Percentiles rank a stretch among this genome's conserved stretches.
Evolutionary conservation across 768 basidiomycete species (phyloP).

Genomic region (Boletus barrowsii): DNA sequence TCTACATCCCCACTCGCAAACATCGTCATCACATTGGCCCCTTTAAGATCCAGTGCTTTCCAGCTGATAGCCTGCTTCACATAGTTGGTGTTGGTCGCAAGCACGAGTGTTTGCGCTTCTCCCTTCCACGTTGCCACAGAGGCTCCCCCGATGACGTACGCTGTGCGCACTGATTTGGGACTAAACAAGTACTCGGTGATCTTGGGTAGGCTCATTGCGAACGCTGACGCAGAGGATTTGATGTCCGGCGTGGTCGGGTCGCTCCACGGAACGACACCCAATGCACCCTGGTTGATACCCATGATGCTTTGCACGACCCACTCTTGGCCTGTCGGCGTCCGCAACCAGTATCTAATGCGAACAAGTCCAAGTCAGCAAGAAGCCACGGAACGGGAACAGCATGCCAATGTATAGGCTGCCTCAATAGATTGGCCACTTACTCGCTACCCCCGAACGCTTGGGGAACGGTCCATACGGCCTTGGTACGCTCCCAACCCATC

Average conservation of each 20-base stretch:
- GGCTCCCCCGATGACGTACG: conserved; percentile 38
- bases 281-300: conserved; percentile 67
- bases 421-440: conserved; percentile 24
- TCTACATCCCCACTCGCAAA: conserved; percentile 19
- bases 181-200: conserved; percentile 48
- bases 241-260: conserved; percentile 54
- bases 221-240: conserved; percentile 40
- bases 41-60: conserved; percentile 25
- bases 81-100: conserved; percentile 52
- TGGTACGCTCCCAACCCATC: conserved; percentile 65
- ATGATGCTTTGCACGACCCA: conserved; percentile 64
- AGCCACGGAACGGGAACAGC: too few species aligned
- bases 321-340: conserved; percentile 65
- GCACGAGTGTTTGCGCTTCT: conserved; percentile 40
- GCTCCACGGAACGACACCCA: conserved; percentile 50
- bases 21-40: neutral
- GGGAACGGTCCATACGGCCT: conserved; percentile 77
- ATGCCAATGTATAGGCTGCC: too few species aligned
- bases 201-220: conserved; percentile 43
- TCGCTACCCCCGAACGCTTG: conserved; percentile 52
- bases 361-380: too few species aligned
- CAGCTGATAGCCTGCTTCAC: conserved; percentile 33
- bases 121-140: conserved; percentile 54
- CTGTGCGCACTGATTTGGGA: conserved; percentile 37
- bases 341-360: conserved; percentile 48